Percentiles rank a stretch among this genome's conserved stretches.
Conservation (phyloP, 2,329 filamentous ascomycete species). For the Helminthosporium solani region DNA sequence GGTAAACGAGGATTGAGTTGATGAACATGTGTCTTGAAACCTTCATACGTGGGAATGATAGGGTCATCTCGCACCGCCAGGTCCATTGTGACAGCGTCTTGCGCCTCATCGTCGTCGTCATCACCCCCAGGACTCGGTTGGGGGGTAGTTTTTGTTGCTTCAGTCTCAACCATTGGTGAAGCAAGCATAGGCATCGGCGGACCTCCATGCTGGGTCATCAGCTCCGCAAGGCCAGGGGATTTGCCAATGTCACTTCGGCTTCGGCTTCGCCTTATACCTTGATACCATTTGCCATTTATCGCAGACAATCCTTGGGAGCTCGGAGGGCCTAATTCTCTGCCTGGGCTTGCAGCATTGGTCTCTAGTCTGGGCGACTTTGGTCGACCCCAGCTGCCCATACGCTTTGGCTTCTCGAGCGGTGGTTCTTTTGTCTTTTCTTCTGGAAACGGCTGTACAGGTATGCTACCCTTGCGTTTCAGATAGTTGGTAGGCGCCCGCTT, state of each 20-base stretch:
- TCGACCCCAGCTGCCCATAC: conserved; percentile 45
- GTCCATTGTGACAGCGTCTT: conserved; percentile 61
- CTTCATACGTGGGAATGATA: conserved; percentile 70
- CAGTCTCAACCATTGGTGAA: conserved; percentile 46
- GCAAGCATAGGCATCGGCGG: conserved; percentile 59
- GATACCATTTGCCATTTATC: conserved; percentile 39
- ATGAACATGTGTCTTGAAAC: conserved; percentile 73
- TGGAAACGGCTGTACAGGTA: conserved; percentile 27
- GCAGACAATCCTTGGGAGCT: conserved; percentile 42
- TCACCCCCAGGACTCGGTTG: conserved; percentile 40
- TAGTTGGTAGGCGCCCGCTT: conserved; percentile 46
- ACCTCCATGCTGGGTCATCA: conserved; percentile 60
- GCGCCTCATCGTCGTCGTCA: conserved; percentile 46
- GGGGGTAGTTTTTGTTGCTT: conserved; percentile 35
- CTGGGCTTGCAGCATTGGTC: conserved; percentile 40
- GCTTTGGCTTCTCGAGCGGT: conserved; percentile 38
- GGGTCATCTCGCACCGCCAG: conserved; percentile 63
- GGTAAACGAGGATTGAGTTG: conserved; percentile 72
- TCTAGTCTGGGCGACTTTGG: conserved; percentile 45
- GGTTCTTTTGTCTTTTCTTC: conserved; percentile 38
- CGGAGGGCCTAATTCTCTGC: conserved; percentile 58
- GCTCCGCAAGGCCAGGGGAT: conserved; percentile 51
- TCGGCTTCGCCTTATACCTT: conserved; percentile 51
- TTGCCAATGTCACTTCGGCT: conserved; percentile 60
- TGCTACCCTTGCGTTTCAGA: conserved; percentile 52